Conservation (phyloP, 345 rosid genomes). For the Clarkia xantiana region DNA sequence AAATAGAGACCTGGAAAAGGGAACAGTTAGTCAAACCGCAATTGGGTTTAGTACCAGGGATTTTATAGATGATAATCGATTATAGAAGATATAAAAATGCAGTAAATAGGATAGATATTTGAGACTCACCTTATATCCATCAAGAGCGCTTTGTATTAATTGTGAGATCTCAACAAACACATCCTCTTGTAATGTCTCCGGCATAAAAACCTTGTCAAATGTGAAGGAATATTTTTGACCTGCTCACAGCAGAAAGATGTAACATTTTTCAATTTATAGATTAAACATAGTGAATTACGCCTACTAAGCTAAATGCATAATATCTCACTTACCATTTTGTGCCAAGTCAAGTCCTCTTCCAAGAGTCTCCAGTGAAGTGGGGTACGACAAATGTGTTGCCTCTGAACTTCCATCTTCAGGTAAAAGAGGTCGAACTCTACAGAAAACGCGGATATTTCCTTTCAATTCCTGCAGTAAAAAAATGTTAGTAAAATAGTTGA, state of each 20-base stretch:
- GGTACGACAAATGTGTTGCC: slow-evolving; percentile 45
- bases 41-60: too few species aligned
- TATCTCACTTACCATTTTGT: slow-evolving; percentile 46
- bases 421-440: slow-evolving; percentile 85
- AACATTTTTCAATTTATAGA: not conserved
- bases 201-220: slow-evolving; percentile 77
- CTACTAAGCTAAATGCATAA: not conserved
- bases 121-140: slow-evolving; percentile 80
- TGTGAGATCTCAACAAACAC: slow-evolving; percentile 90
- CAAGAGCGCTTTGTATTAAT: slow-evolving; percentile 97
- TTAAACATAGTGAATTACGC: not conserved
- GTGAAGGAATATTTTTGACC: slow-evolving; percentile 80
- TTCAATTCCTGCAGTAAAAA: slow-evolving; percentile 50
- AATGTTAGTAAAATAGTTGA: too few species aligned
- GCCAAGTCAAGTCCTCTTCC: slow-evolving; percentile 66
- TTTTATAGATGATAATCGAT: too few species aligned
- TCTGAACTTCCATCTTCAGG: slow-evolving; percentile 53
- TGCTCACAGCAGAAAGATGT: slow-evolving; percentile 14
- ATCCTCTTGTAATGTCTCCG: slow-evolving; percentile 62
- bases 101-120: not conserved
- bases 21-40: too few species aligned
- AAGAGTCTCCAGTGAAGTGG: slow-evolving; percentile 55
- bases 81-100: too few species aligned
- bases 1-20: slow-evolving; percentile 66
- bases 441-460: slow-evolving; percentile 95